phyloP scores from a whole-genome alignment of 2,329 filamentous ascomycete genomes.

The Phialocephala subalpina region DNA sequence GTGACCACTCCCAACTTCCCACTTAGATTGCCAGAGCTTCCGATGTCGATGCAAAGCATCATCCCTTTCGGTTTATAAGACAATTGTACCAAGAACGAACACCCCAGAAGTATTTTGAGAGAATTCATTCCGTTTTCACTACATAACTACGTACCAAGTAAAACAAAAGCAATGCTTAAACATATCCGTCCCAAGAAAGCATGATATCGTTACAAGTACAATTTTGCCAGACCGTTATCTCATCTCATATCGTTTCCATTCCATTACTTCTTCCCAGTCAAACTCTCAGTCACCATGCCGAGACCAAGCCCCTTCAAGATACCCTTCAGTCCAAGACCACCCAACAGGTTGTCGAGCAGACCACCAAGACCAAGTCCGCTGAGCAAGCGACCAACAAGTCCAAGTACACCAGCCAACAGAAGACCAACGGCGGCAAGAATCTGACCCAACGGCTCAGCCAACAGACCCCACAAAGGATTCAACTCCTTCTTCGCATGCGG shows the following conservation, averaged over 20 bases:
- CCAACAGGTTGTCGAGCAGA: conserved; percentile 80
- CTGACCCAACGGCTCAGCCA: conserved; percentile 86
- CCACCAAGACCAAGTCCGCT: conserved; percentile 83
- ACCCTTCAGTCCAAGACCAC: conserved; percentile 78
- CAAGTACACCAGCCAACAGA: conserved; percentile 82
- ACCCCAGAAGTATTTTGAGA: not conserved
- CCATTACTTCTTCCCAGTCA: conserved; percentile 55
- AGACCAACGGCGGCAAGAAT: conserved; percentile 90
- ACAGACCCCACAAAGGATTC: conserved; percentile 85
- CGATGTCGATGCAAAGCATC: too few species aligned
- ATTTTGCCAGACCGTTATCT: not conserved
- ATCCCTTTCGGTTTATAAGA: too few species aligned
- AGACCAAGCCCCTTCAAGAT: conserved; percentile 78
- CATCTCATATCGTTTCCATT: not conserved
- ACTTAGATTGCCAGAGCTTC: too few species aligned
- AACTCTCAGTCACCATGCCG: conserved; percentile 50
- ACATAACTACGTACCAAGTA: not conserved
- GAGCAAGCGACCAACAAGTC: conserved; percentile 79
- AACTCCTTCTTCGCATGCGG: conserved; percentile 94
- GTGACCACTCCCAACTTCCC: too few species aligned
- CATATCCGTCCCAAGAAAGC: conserved; percentile 7
- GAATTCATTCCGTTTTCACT: not conserved
- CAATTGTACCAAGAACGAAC: not conserved
- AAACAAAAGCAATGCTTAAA: conserved; percentile 2
- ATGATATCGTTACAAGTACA: conserved; percentile 11